Conservation (phyloP, 768 basidiomycete genomes). For the Macrocybe gigantea region DNA sequence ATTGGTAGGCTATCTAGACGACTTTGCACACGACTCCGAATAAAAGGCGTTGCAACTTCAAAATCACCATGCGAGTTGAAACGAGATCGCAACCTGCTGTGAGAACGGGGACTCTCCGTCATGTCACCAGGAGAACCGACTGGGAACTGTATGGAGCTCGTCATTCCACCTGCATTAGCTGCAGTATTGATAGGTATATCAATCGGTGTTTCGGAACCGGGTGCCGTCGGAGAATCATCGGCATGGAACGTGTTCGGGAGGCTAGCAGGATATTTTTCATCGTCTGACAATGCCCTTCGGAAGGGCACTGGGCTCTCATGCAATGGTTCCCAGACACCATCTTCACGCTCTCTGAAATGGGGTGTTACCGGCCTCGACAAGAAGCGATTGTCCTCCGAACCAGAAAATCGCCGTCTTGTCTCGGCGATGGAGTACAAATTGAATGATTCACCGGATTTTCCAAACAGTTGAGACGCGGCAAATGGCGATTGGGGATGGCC, state of each 20-base stretch:
- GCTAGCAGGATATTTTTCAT: slow-evolving; percentile 57
- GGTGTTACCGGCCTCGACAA: slow-evolving; percentile 50
- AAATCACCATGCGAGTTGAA: slow-evolving; percentile 65
- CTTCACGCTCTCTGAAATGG: slow-evolving; percentile 30
- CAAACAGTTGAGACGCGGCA: slow-evolving; percentile 79
- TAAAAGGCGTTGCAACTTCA: slow-evolving; percentile 70
- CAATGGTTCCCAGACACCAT: slow-evolving; percentile 40
- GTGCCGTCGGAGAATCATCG: slow-evolving; percentile 36
- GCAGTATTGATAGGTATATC: slow-evolving; percentile 53
- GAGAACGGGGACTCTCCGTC: slow-evolving; percentile 49
- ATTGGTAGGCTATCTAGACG: slow-evolving; percentile 52
- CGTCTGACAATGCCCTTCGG: slow-evolving; percentile 66
- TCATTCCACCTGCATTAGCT: slow-evolving; percentile 43
- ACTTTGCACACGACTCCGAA: slow-evolving; percentile 81
- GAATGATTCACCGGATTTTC: slow-evolving; percentile 72
- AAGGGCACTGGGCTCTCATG: slow-evolving; percentile 68
- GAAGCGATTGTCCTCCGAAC: slow-evolving; percentile 49
- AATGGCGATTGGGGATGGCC: slow-evolving; percentile 80
- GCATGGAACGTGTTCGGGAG: slow-evolving; percentile 33
- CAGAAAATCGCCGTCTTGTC: slow-evolving; percentile 49
- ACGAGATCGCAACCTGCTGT: slow-evolving; percentile 48
- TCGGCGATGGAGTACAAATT: slow-evolving; percentile 81
- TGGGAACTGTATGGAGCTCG: slow-evolving; percentile 79
- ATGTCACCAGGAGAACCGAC: slow-evolving; percentile 69
- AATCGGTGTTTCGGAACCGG: slow-evolving; percentile 45